phyloP scores from a whole-genome alignment of 148 eudicot genomes.

The Arctostaphylos glauca region DNA sequence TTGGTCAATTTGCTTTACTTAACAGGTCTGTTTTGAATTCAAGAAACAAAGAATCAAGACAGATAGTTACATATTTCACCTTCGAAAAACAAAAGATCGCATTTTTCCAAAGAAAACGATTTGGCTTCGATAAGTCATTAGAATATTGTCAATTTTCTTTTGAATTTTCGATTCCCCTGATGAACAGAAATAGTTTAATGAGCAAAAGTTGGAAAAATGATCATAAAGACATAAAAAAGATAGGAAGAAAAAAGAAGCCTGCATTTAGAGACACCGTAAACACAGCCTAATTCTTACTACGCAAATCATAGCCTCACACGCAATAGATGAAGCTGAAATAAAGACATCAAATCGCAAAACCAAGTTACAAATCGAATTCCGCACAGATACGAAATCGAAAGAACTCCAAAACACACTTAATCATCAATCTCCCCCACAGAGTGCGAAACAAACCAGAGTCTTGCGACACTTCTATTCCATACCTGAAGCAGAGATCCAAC shows the following conservation, averaged over 20 bases:
- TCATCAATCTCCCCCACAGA: not conserved
- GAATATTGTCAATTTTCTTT: too few relatives aligned
- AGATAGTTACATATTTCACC: not conserved
- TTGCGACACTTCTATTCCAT: not conserved
- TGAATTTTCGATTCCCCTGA: too few relatives aligned
- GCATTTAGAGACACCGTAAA: not conserved
- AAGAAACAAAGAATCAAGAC: not conserved
- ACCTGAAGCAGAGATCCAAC: slow-evolving; percentile 1
- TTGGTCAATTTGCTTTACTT: not conserved
- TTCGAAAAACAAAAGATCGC: too few relatives aligned
- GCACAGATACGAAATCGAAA: not conserved
- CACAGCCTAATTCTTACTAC: not conserved
- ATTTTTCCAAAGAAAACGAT: too few relatives aligned
- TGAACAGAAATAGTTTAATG: not conserved
- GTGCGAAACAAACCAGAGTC: not conserved
- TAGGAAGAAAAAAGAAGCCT: not conserved
- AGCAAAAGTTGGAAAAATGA: not conserved
- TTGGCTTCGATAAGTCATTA: too few relatives aligned
- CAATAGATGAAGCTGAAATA: not conserved
- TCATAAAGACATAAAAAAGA: not conserved
- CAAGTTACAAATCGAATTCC: not conserved
- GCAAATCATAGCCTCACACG: not conserved
- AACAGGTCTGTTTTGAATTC: not conserved
- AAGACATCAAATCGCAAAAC: not conserved
- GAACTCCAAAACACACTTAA: not conserved